These are phyloP conservation scores for Sesbania bispinosa DNA, from an alignment of 306 rosid genomes.

Conservation along the genomic window DNA sequence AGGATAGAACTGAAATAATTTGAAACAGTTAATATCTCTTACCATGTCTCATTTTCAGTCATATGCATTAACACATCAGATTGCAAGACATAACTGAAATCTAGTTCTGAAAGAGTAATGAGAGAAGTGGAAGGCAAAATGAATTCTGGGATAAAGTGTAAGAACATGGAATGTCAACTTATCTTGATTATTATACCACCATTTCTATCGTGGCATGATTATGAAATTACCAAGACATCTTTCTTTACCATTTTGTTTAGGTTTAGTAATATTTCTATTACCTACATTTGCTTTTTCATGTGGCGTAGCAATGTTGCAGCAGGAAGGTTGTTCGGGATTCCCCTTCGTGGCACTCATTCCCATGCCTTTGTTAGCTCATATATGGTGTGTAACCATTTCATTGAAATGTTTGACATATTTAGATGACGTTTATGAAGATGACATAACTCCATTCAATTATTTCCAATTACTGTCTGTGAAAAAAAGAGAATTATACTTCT, in stretches of 20 bases:
- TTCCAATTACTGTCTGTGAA: background rate
- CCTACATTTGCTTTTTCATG: slow-evolving; percentile 15
- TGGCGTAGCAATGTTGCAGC: slow-evolving; percentile 93
- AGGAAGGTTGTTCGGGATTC: slow-evolving; percentile 91
- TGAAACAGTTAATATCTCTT: too few species aligned
- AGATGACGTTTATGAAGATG: slow-evolving; percentile 3
- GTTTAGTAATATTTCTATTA: background rate
- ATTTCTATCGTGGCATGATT: background rate
- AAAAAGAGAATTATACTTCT: background rate
- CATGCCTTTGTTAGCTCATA: slow-evolving; percentile 99
- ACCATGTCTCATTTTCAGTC: too few species aligned
- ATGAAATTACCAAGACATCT: background rate
- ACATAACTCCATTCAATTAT: background rate
- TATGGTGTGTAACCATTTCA: slow-evolving; percentile 65
- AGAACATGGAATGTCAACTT: background rate
- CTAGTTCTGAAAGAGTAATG: background rate
- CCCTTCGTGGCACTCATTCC: slow-evolving; percentile 98
- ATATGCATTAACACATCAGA: background rate
- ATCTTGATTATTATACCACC: background rate
- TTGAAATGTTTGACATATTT: slow-evolving; percentile 14
- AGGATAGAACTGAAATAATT: too few species aligned
- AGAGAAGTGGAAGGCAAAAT: background rate
- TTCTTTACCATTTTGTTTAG: background rate
- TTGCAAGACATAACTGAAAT: background rate
- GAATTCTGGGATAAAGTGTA: background rate